These are phyloP conservation scores for Colletotrichum sp. DNA, from an alignment of 2,329 filamentous ascomycete genomes.

Conservation along the genomic window DNA sequence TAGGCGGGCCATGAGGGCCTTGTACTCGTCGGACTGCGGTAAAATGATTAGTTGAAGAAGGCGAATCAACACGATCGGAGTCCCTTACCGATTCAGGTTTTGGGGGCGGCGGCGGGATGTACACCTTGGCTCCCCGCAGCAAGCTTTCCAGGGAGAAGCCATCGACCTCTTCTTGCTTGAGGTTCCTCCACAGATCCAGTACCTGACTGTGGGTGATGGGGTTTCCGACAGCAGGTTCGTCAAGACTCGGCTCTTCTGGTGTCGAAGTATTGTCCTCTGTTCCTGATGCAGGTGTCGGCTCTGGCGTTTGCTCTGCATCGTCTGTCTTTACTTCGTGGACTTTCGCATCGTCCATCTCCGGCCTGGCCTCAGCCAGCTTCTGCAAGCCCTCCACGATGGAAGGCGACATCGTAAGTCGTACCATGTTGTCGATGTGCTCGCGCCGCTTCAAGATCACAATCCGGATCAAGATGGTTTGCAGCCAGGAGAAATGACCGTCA, in stretches of 20 bases:
- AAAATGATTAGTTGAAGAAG: background rate
- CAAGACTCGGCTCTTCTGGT: constrained; percentile 52
- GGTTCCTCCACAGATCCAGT: constrained; percentile 61
- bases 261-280: background rate
- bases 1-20: constrained; percentile 84
- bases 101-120: constrained; percentile 78
- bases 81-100: constrained; percentile 76
- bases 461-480: background rate
- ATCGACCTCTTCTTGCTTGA: constrained; percentile 42
- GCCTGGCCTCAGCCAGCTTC: constrained; percentile 30
- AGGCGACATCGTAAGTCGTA: constrained; percentile 77
- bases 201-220: constrained; percentile 77
- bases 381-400: constrained; percentile 68
- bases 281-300: background rate
- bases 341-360: constrained; percentile 19
- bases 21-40: constrained; percentile 77
- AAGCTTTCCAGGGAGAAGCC: constrained; percentile 69
- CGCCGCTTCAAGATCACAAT: background rate
- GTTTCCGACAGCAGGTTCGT: constrained; percentile 59
- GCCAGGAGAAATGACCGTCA: background rate
- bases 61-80: background rate
- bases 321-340: background rate
- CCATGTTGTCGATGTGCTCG: constrained; percentile 56
- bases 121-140: constrained; percentile 74
- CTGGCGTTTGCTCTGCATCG: background rate